These are phyloP conservation scores for Urtica urens DNA, from an alignment of 306 rosid genomes.

Conservation along the genomic window DNA sequence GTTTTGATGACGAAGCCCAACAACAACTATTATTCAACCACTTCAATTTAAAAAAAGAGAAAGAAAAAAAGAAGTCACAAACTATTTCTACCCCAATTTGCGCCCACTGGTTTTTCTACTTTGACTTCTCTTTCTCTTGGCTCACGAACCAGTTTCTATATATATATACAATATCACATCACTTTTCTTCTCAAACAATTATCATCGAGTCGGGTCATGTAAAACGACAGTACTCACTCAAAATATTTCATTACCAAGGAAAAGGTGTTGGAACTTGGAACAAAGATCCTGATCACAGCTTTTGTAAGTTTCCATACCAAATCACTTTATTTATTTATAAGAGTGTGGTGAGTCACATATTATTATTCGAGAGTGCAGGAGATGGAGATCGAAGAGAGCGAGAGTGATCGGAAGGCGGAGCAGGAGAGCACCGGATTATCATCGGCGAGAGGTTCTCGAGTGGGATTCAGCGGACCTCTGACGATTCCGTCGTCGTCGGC, in stretches of 20 bases:
- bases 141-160: background rate
- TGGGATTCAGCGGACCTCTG: constrained; percentile 57
- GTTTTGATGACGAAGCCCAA: constrained; percentile 11
- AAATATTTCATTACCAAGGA: too few species aligned
- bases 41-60: background rate
- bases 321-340: too few species aligned
- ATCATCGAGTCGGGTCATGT: too few species aligned
- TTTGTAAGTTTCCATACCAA: too few species aligned
- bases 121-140: constrained; percentile 23
- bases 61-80: too few species aligned
- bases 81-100: constrained; percentile 25
- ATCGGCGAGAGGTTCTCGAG: constrained; percentile 19
- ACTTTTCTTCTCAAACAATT: too few species aligned
- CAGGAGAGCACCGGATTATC: constrained; percentile 42
- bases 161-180: background rate
- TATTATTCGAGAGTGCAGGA: too few species aligned
- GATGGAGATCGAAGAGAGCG: constrained; percentile 61
- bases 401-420: background rate
- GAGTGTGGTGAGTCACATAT: too few species aligned
- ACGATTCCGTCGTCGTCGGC: constrained; percentile 43
- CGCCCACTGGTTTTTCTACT: constrained; percentile 36
- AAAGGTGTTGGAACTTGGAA: too few species aligned
- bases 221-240: too few species aligned
- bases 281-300: too few species aligned
- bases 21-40: constrained; percentile 14